phyloP scores from a whole-genome alignment of 176 grass and related monocot genomes.

The Otatea glauca region DNA sequence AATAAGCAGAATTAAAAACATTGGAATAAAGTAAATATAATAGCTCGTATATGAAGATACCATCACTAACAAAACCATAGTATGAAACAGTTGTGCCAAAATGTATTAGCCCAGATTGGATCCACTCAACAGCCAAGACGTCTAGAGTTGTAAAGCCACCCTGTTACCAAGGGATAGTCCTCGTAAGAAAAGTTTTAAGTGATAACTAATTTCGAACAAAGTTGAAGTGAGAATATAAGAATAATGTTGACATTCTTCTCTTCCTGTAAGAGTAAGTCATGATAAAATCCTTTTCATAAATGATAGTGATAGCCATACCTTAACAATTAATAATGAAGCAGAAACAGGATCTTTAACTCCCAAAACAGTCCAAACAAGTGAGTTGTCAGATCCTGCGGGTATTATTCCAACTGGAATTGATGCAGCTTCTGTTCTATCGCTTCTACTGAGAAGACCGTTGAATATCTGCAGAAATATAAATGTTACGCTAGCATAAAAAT shows the following conservation, averaged over 20 bases:
- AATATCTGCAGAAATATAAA: constrained; percentile 69
- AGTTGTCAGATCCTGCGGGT: constrained; percentile 98
- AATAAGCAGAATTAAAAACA: constrained; percentile 1
- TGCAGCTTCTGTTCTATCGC: constrained; percentile 81
- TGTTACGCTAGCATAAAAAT: constrained; percentile 32
- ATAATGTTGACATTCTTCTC: constrained; percentile 12
- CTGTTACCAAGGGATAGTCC: constrained; percentile 52
- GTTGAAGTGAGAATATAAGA: constrained; percentile 12
- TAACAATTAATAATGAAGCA: constrained; percentile 90
- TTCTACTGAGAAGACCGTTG: constrained; percentile 94
- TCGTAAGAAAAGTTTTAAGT: constrained; percentile 34
- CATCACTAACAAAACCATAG: constrained; percentile 97
- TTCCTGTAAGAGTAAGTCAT: constrained; percentile 6
- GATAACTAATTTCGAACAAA: constrained; percentile 3
- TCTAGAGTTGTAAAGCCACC: constrained; percentile 81
- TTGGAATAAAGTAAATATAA: constrained; percentile 16
- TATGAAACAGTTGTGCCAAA: constrained; percentile 97
- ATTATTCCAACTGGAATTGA: constrained; percentile 98
- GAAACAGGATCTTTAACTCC: constrained; percentile 97
- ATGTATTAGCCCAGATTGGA: constrained; percentile 79
- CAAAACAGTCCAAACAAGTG: constrained; percentile 94
- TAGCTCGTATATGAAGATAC: constrained; percentile 52
- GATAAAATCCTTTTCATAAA: constrained; percentile 6
- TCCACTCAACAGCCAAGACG: constrained; percentile 85
- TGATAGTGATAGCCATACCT: constrained; percentile 50